These are phyloP conservation scores for Lentinula raphanica DNA, from an alignment of 768 basidiomycete species.

Conservation along the genomic window DNA sequence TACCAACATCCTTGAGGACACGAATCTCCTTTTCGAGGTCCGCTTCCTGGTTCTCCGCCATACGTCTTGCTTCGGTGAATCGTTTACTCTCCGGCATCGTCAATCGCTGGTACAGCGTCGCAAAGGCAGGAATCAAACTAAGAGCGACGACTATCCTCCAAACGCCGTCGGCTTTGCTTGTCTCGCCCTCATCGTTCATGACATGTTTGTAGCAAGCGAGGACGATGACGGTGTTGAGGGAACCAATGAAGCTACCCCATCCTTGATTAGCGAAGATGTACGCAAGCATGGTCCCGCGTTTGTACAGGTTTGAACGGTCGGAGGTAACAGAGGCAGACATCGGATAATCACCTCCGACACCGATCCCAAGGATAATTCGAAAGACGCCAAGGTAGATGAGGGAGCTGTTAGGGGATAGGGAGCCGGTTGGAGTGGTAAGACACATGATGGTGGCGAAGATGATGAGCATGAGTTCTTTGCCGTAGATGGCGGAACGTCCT, in stretches of 20 bases:
- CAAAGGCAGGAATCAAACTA: slow-evolving; percentile 70
- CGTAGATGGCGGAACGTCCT: slow-evolving; percentile 69
- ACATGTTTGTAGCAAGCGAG: slow-evolving; percentile 56
- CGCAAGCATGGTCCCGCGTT: slow-evolving; percentile 69
- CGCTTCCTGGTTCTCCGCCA: slow-evolving; percentile 24
- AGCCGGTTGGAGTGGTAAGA: slow-evolving; percentile 60
- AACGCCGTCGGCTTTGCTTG: slow-evolving; percentile 50
- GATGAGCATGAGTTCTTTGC: slow-evolving; percentile 77
- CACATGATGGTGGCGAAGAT: slow-evolving; percentile 72
- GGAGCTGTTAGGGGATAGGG: slow-evolving; percentile 42
- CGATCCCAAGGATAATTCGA: slow-evolving; percentile 71
- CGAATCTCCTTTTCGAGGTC: slow-evolving; percentile 22
- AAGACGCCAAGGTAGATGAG: slow-evolving; percentile 64
- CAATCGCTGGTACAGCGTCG: slow-evolving; percentile 69
- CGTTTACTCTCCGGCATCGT: slow-evolving; percentile 67
- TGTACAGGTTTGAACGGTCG: slow-evolving; percentile 59
- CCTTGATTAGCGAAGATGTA: slow-evolving; percentile 78
- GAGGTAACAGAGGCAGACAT: slow-evolving; percentile 68
- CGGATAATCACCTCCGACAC: slow-evolving; percentile 58
- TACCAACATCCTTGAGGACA: slow-evolving; percentile 25
- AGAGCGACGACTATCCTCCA: slow-evolving; percentile 76
- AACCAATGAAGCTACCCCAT: slow-evolving; percentile 68
- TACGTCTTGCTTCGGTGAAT: slow-evolving; percentile 35
- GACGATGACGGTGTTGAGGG: slow-evolving; percentile 58
- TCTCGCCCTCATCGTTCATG: slow-evolving; percentile 55